Evolutionary conservation across 306 rosid genomes (phyloP), one percentile per base, ranked within the genome.

Genomic region (Astragalus glycyphyllos): DNA sequence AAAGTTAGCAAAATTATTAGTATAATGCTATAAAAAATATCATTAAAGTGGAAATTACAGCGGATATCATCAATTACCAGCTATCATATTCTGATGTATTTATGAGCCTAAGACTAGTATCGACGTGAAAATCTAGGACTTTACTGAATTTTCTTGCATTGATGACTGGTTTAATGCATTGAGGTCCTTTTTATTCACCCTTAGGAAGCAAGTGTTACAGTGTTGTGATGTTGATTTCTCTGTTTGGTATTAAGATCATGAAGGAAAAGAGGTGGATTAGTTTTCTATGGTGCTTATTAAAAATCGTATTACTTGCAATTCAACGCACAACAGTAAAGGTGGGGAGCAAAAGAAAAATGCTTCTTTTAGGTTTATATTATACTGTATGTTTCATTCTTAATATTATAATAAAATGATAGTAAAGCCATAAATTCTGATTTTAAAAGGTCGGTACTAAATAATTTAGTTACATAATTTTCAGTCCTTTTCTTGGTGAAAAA

Each of bases 91-190:
- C 42, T 67, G 34, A 67, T 35, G 34, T 13, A 68, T 35, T 46
- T 13, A 68, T 58, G 44, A 58, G 54, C 14, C 69, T 29, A 67
- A 11, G 17, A 31, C 16, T 41, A 47, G 68, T 26, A 3, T 11
- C 11, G 11, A 5, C 20, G 66, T 42, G 2, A 31, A 53, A 32
- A 53, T 62, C 56, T 32, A 10, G 15, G 77, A 46, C 77, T 51
- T 37, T 54, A 73, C 65, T 34, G 47, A 67, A 5, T 46, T 58
- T 72, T 71, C 60, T 41, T 3, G 34, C 16, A 65, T 37, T 57
- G 66, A 56, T 72, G 71, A 41, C 48, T 67, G 51, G 68, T 60
- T 76, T 34, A 53, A 72, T 62, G 77, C 81, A 69, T 79, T 76
- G 41, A 82, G 69, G 63, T 50, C 73, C 71, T 67, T 38, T 58